phyloP scores from a whole-genome alignment of 2,329 filamentous ascomycete species.

The Xylaria sp. region DNA sequence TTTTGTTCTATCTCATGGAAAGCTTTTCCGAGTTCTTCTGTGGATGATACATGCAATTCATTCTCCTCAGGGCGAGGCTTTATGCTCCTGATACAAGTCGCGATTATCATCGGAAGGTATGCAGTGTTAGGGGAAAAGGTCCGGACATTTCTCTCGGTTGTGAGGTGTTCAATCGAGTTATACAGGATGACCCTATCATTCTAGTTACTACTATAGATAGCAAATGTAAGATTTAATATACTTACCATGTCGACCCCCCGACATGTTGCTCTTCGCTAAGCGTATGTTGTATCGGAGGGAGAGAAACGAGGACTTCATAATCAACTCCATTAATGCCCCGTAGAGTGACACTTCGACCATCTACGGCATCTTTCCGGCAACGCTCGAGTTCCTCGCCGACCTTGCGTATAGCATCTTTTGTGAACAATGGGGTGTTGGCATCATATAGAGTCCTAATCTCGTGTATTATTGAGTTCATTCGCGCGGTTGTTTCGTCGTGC shows the following conservation, averaged over 20 bases:
- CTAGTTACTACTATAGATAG: conserved; percentile 12
- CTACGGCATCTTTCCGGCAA: conserved; percentile 19
- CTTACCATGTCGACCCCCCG: conserved; percentile 27
- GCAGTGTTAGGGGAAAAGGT: conserved; percentile 15
- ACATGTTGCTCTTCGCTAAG: conserved; percentile 18
- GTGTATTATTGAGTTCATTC: conserved; percentile 13
- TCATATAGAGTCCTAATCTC: conserved; percentile 26
- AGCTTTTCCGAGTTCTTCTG: conserved; percentile 24
- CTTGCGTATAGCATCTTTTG: conserved; percentile 26
- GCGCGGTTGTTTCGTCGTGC: neutral
- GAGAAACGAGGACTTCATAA: conserved; percentile 21
- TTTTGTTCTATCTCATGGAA: conserved; percentile 23
- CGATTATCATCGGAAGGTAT: conserved; percentile 32
- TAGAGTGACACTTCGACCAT: conserved; percentile 20
- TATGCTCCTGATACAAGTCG: conserved; percentile 13
- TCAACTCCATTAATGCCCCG: conserved; percentile 26
- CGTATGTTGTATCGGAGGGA: neutral
- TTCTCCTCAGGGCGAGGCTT: conserved; percentile 3
- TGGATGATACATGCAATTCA: conserved; percentile 12
- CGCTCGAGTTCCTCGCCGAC: conserved; percentile 21
- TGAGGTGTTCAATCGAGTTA: conserved; percentile 23
- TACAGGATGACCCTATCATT: conserved; percentile 24
- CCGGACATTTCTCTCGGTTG: conserved; percentile 10
- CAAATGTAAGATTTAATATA: neutral
- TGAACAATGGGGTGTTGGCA: conserved; percentile 28